Conservation (phyloP, 2,329 filamentous ascomycete species). For the Fusarium sambucinum region DNA sequence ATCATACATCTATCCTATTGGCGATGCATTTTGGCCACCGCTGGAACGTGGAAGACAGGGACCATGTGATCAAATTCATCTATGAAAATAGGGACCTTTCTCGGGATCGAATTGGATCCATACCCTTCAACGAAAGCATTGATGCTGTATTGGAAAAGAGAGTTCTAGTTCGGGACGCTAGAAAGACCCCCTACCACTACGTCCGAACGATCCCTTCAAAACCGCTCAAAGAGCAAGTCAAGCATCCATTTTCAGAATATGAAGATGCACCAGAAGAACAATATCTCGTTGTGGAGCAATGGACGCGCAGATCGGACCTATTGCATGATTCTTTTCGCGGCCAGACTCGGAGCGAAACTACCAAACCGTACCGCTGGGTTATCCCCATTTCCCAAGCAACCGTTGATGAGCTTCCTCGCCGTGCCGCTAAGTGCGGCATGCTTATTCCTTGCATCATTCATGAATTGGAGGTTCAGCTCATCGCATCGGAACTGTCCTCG, state of each 20-base stretch:
- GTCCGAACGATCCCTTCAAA: conserved; percentile 57
- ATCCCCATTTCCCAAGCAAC: conserved; percentile 63
- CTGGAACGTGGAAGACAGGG: conserved; percentile 54
- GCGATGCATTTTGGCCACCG: conserved; percentile 63
- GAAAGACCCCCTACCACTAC: conserved; percentile 57
- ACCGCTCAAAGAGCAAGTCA: conserved; percentile 57
- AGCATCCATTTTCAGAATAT: conserved; percentile 47
- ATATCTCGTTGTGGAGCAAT: conserved; percentile 63
- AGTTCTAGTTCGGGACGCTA: conserved; percentile 58
- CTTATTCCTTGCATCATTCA: conserved; percentile 81
- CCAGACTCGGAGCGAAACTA: conserved; percentile 28
- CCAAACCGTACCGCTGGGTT: conserved; percentile 59
- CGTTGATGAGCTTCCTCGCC: conserved; percentile 61
- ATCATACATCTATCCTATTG: conserved; percentile 62
- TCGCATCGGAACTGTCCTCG: conserved; percentile 68
- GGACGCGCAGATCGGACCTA: conserved; percentile 70
- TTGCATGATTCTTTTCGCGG: conserved; percentile 58
- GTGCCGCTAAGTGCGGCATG: conserved; percentile 64
- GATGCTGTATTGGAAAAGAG: conserved; percentile 37
- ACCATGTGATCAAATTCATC: conserved; percentile 59
- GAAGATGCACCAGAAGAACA: conserved; percentile 56
- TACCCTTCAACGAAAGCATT: conserved; percentile 44
- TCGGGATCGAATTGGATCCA: conserved; percentile 50
- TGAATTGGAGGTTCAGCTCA: conserved; percentile 72
- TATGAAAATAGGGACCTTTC: conserved; percentile 45